Evolutionary conservation across 2,329 filamentous ascomycete species (phyloP).

Genomic region (Rhynchosporium agropyri): DNA sequence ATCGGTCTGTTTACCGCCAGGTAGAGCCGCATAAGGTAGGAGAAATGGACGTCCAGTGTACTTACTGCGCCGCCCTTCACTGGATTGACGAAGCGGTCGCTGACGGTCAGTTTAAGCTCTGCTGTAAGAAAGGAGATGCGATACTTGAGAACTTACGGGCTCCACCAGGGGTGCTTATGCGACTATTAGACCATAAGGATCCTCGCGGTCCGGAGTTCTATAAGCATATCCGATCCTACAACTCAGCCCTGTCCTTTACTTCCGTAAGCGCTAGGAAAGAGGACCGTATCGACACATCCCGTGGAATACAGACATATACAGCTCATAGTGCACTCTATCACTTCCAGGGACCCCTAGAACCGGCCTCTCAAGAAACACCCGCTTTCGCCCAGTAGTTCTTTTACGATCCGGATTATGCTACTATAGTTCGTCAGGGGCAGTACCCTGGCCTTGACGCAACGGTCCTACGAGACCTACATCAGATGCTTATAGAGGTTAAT

Average conservation of each 20-base stretch:
- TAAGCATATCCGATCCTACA: too few species aligned
- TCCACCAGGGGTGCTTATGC: slow-evolving; percentile 15
- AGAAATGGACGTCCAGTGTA: background rate
- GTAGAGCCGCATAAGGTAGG: background rate
- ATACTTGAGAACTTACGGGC: slow-evolving; percentile 10
- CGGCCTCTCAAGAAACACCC: background rate
- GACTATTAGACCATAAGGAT: slow-evolving; percentile 5
- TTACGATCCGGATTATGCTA: background rate
- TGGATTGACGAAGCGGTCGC: background rate
- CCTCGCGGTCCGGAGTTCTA: background rate
- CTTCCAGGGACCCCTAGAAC: background rate
- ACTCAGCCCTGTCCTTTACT: too few species aligned
- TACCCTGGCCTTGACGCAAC: background rate
- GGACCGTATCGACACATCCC: too few species aligned
- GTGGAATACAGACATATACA: background rate
- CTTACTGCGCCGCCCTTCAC: background rate
- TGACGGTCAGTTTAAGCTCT: background rate
- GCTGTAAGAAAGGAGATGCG: background rate
- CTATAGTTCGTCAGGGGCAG: background rate
- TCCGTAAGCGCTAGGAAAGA: too few species aligned
- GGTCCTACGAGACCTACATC: background rate
- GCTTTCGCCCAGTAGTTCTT: background rate
- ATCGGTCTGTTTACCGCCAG: background rate
- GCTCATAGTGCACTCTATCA: background rate
- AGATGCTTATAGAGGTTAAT: background rate